phyloP scores from a whole-genome alignment of 1,284 basidiomycete genomes.

The Calocybe gambosa region DNA sequence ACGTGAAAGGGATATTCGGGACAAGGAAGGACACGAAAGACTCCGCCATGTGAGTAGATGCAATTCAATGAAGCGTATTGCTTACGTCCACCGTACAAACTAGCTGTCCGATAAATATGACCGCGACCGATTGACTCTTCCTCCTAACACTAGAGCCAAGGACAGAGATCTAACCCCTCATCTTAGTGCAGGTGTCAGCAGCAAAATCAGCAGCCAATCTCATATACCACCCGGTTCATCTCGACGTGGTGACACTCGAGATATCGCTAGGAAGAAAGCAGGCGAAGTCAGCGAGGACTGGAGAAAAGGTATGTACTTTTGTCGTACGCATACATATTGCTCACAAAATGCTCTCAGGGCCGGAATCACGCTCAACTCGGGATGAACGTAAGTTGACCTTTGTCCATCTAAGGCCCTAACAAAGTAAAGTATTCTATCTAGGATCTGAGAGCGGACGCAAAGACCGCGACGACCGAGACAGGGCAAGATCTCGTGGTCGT shows the following conservation, averaged over 20 bases:
- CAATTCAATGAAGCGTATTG: slow-evolving; percentile 7
- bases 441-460: slow-evolving; percentile 39
- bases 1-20: slow-evolving; percentile 56
- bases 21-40: slow-evolving; percentile 71
- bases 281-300: slow-evolving; percentile 74
- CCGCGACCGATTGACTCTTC: slow-evolving; percentile 66
- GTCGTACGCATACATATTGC: slow-evolving; percentile 12
- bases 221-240: slow-evolving; percentile 32
- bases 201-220: slow-evolving; percentile 36
- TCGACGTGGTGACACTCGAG: slow-evolving; percentile 51
- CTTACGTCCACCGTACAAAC: not conserved
- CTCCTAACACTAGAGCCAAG: slow-evolving; percentile 45
- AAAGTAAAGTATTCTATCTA: slow-evolving; percentile 16
- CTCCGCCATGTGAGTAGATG: slow-evolving; percentile 56
- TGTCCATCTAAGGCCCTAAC: slow-evolving; percentile 6
- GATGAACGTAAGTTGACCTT: slow-evolving; percentile 50
- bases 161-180: slow-evolving; percentile 67
- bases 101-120: slow-evolving; percentile 83
- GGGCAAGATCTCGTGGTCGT: slow-evolving; percentile 50
- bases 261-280: slow-evolving; percentile 57
- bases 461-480: slow-evolving; percentile 37
- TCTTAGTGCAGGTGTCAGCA: slow-evolving; percentile 38
- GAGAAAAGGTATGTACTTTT: slow-evolving; percentile 56
- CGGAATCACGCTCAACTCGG: slow-evolving; percentile 46
- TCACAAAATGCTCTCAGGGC: slow-evolving; percentile 28